Evolutionary conservation across 179 eudicot species (phyloP).

Genomic region (Sideroxylon spinosum): DNA sequence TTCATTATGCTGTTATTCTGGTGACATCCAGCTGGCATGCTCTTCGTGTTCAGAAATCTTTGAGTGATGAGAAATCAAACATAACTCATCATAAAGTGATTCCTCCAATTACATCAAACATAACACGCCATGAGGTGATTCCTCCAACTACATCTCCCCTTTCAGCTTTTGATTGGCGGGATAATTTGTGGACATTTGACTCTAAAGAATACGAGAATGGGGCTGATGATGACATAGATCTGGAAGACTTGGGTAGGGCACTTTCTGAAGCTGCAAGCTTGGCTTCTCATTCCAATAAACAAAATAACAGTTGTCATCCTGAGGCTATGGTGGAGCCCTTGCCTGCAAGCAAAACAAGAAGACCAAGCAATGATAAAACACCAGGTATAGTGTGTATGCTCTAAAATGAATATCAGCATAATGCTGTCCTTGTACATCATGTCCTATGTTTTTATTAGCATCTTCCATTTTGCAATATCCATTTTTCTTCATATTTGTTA

Average conservation of each 20-base stretch:
- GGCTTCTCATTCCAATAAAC: constrained; percentile 40
- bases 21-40: constrained; percentile 64
- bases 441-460: not conserved
- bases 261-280: constrained; percentile 63
- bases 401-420: not conserved
- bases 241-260: constrained; percentile 71
- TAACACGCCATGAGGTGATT: constrained; percentile 18
- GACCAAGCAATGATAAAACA: constrained; percentile 23
- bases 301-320: constrained; percentile 22
- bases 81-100: constrained; percentile 18
- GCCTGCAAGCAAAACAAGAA: constrained; percentile 24
- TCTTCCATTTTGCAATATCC: not conserved
- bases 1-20: not conserved
- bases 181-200: constrained; percentile 48
- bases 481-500: not conserved
- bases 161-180: constrained; percentile 35
- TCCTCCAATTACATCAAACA: constrained; percentile 21
- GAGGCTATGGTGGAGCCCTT: constrained; percentile 27
- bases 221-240: constrained; percentile 44
- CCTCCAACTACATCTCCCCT: constrained; percentile 25
- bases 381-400: constrained; percentile 41
- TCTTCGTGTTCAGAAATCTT: constrained; percentile 71
- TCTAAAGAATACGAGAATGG: constrained; percentile 30
- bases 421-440: not conserved
- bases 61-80: constrained; percentile 25